Conservation (phyloP, 2,329 filamentous ascomycete genomes). For the Myriosclerotinia scirpicola region DNA sequence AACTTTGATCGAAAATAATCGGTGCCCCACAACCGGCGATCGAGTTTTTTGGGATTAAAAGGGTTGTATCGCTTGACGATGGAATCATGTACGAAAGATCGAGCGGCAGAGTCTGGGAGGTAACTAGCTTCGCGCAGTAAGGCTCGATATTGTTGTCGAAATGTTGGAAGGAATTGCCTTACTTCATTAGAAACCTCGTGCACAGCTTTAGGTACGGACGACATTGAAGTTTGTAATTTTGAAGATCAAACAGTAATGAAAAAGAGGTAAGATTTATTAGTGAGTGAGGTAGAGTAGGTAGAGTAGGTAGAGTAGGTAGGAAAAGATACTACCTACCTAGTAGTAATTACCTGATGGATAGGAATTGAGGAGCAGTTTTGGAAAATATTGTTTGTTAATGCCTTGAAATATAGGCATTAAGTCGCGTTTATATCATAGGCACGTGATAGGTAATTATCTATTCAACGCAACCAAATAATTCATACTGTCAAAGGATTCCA, state of each 20-base stretch:
- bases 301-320: no score
- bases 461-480: no score
- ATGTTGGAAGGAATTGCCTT: not conserved
- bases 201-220: not conserved
- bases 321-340: no score
- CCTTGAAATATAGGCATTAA: conserved; percentile 1
- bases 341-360: no score
- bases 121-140: conserved; percentile 62
- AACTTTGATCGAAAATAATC: conserved; percentile 12
- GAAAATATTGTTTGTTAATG: not conserved
- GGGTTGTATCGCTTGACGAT: conserved; percentile 51
- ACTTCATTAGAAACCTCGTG: not conserved
- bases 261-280: no score
- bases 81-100: conserved; percentile 45
- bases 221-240: not conserved
- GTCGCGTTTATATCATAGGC: conserved; percentile 3
- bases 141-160: conserved; percentile 54
- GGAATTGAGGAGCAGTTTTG: not conserved
- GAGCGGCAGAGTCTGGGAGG: conserved; percentile 53
- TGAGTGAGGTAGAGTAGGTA: not conserved
- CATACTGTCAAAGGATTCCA: no score
- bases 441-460: no score
- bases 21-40: conserved; percentile 15
- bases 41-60: conserved; percentile 4
- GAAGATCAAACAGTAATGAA: not conserved